These are phyloP conservation scores for Aspergillus ochraceoroseus DNA, from an alignment of 2,329 filamentous ascomycete species.

Conservation along the genomic window DNA sequence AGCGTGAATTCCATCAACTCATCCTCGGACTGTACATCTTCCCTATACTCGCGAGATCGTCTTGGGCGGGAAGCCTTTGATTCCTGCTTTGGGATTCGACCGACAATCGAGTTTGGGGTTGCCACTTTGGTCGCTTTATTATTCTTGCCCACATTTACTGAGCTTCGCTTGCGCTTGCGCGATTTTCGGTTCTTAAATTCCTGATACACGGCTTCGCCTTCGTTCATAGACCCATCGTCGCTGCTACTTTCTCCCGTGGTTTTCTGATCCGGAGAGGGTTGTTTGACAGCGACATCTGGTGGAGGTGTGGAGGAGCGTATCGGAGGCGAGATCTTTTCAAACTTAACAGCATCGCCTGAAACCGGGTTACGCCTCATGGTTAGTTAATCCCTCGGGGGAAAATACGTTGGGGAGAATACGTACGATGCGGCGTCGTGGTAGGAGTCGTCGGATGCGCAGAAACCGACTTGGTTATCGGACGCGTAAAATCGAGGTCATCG, in stretches of 20 bases:
- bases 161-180: slow-evolving; percentile 50
- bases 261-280: slow-evolving; percentile 15
- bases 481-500: slow-evolving; percentile 44
- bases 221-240: slow-evolving; percentile 35
- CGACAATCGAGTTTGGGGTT: slow-evolving; percentile 37
- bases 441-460: not conserved
- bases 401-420: slow-evolving; percentile 8
- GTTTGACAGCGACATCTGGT: slow-evolving; percentile 4
- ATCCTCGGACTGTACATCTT: slow-evolving; percentile 50
- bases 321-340: not conserved
- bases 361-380: slow-evolving; percentile 7
- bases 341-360: not conserved
- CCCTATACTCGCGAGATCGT: slow-evolving; percentile 41
- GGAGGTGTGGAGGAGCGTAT: slow-evolving; percentile 1
- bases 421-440: slow-evolving; percentile 5
- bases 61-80: slow-evolving; percentile 19
- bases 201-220: slow-evolving; percentile 50
- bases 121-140: slow-evolving; percentile 46
- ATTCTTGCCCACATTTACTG: slow-evolving; percentile 46
- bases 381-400: slow-evolving; percentile 13
- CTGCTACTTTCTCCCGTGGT: slow-evolving; percentile 21
- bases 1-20: slow-evolving; percentile 56
- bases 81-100: slow-evolving; percentile 31
- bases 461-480: slow-evolving; percentile 15
- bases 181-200: slow-evolving; percentile 59